phyloP scores from a whole-genome alignment of 2,329 filamentous ascomycete genomes.

The Aspergillus uvarum region DNA sequence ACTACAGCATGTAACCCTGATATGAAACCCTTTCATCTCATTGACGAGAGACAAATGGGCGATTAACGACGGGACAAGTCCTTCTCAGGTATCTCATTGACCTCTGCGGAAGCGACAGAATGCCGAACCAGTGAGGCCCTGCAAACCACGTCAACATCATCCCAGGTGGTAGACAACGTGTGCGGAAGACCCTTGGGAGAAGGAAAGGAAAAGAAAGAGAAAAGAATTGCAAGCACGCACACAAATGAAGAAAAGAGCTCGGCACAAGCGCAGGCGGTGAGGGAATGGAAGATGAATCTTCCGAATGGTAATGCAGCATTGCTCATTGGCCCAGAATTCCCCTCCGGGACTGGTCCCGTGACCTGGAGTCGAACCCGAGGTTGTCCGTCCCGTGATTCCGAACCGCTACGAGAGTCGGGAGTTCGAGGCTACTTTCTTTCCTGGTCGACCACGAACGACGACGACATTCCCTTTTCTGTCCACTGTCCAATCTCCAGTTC shows the following conservation, averaged over 20 bases:
- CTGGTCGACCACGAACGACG: constrained; percentile 23
- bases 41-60: constrained; percentile 47
- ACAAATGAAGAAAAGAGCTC: constrained; percentile 8
- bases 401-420: constrained; percentile 31
- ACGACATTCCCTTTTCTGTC: constrained; percentile 16
- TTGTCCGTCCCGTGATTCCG: constrained; percentile 41
- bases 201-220: constrained; percentile 13
- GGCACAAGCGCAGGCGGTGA: constrained; percentile 4
- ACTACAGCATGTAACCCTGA: constrained; percentile 45
- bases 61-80: constrained; percentile 51
- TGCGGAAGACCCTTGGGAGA: constrained; percentile 41
- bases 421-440: constrained; percentile 20
- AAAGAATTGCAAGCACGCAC: constrained; percentile 21
- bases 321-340: constrained; percentile 34
- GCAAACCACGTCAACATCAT: constrained; percentile 43
- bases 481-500: constrained; percentile 5
- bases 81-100: constrained; percentile 42
- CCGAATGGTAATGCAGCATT: constrained; percentile 34
- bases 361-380: constrained; percentile 39
- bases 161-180: constrained; percentile 39
- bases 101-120: constrained; percentile 47
- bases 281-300: constrained; percentile 37
- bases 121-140: constrained; percentile 44
- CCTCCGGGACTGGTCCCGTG: constrained; percentile 32
- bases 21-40: constrained; percentile 51